Evolutionary conservation across 257 asterid genomes (phyloP).

Genomic region (Nicotiana tomentosiformis): DNA sequence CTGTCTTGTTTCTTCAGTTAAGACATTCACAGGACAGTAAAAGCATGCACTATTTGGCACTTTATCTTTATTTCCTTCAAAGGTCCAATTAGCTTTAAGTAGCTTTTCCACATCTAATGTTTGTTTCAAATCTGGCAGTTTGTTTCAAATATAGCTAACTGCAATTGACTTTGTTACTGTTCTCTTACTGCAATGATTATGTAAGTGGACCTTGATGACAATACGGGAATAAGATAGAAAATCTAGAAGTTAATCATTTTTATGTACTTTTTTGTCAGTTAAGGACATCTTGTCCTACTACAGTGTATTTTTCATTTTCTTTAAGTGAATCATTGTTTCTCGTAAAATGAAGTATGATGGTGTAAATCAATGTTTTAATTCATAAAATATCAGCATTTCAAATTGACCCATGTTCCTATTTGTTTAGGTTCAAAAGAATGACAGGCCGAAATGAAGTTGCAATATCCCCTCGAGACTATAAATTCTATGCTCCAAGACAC

Average conservation of each 20-base stretch:
- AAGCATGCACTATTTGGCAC: neutral
- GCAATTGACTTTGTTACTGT: neutral
- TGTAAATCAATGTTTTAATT: neutral
- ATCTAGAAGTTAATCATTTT: neutral
- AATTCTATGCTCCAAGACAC: constrained; percentile 96
- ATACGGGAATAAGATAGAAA: neutral
- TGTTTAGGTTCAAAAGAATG: constrained; percentile 75
- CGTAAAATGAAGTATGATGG: neutral
- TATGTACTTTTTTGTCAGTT: neutral
- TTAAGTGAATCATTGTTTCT: neutral
- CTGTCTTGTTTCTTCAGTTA: neutral
- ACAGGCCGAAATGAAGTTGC: constrained; percentile 87
- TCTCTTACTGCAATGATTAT: neutral
- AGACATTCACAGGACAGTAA: neutral
- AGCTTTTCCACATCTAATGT: neutral
- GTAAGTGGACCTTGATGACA: neutral
- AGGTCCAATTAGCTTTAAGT: neutral
- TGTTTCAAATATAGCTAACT: neutral
- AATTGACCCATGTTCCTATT: constrained; percentile 4
- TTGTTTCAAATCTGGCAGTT: neutral
- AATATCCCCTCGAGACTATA: constrained; percentile 80
- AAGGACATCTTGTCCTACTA: neutral
- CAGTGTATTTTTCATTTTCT: neutral
- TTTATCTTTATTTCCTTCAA: neutral
- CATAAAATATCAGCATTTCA: neutral